Percentiles rank a stretch among this genome's conserved stretches.
Evolutionary conservation across 2,329 filamentous ascomycete species (phyloP).

Genomic region (Fusarium burgessii): DNA sequence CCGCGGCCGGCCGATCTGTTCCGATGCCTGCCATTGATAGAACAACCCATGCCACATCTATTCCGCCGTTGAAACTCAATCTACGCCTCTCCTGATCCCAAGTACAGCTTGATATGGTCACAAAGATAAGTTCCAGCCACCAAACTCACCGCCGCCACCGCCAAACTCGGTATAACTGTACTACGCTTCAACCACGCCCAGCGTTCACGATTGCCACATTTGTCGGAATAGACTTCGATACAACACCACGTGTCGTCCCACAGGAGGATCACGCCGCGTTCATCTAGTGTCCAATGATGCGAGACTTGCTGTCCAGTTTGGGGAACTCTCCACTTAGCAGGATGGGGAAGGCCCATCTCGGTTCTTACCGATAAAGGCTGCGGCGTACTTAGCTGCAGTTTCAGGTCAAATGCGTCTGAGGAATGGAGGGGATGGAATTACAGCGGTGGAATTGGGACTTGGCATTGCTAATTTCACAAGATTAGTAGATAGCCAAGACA

Average conservation of each 20-base stretch:
- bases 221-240: background rate
- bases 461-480: too few relatives aligned
- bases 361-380: too few relatives aligned
- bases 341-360: background rate
- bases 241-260: background rate
- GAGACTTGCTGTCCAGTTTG: background rate
- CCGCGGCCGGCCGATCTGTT: too few relatives aligned
- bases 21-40: too few relatives aligned
- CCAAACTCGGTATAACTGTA: too few relatives aligned
- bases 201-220: accelerated
- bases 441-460: too few relatives aligned
- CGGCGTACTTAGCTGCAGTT: too few relatives aligned
- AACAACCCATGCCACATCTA: background rate
- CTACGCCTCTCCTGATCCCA: background rate
- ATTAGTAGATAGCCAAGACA: too few relatives aligned
- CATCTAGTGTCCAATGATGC: background rate
- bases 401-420: too few relatives aligned
- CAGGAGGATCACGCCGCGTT: too few relatives aligned
- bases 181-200: background rate
- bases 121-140: background rate
- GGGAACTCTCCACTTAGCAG: background rate
- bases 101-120: background rate
- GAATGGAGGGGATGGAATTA: too few relatives aligned
- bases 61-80: background rate
- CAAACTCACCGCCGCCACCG: too few relatives aligned